Base-by-base conservation (phyloP, 2,329 filamentous ascomycete species). In the Tricladium varicosporioides region DNA sequence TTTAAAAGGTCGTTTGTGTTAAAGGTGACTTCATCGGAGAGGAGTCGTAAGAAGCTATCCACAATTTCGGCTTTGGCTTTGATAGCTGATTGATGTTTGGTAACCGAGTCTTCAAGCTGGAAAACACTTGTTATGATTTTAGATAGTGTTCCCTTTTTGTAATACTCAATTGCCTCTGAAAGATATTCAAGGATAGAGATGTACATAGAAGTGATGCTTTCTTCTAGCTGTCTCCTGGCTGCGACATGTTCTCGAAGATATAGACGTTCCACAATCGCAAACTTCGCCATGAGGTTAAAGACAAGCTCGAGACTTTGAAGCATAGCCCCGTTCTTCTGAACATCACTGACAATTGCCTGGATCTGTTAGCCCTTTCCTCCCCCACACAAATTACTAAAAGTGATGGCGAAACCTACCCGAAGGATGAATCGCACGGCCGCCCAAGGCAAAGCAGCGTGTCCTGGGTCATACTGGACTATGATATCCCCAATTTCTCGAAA, bases 391-490 rank as follows among this genome's bases (percentile, higher is more conserved):
- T 7, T 31, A 19, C 9, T 4, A 16, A 22, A 9, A 47, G 19
- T 10, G 43, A 49, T 27, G 22, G 14, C n/a, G 10, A 51, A 13
- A 53, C 56, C 53, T 61, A 53, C 56, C 56, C 59, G 53, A n/a
- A 61, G 46, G 5, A 60, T 9, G 14, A 61, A 56, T 22, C 59
- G 44, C 2, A 57, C 54, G 1, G 46, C 50, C 31, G 59, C 59
- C 61, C 61, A 63, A 13, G 59, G 61, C 15, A 63, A 36, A 15
- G 61, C 54, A 16, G 52, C 51, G 54, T 62, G 60, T 11, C 15
- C 55, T 13, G 60, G 58, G 36, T 62, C 58, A 44, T 56, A 62
- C 15, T 58, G 51, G 14, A 56, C 53, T 16, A 56, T 51, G 8
- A 18, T 48, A 53, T 62, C 58, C 15, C 57, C 54, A 45, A 57